These are phyloP conservation scores for Trichothecium roseum DNA, from an alignment of 2,329 filamentous ascomycete species.

Conservation along the genomic window DNA sequence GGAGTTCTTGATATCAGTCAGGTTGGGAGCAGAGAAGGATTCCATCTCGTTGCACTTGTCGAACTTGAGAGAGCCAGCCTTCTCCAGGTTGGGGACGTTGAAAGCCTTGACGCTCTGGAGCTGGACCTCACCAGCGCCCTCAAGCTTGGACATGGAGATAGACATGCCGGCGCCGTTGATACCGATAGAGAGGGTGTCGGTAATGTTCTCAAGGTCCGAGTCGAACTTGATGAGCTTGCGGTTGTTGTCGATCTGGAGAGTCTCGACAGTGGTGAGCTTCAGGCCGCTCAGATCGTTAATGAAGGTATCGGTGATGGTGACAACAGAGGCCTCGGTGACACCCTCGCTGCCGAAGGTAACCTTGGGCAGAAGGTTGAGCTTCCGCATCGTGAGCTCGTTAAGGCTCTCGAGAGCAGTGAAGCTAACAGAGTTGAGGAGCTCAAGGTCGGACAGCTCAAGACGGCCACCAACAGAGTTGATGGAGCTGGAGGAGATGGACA, in stretches of 20 bases:
- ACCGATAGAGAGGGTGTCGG: slow-evolving; percentile 58
- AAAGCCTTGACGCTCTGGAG: slow-evolving; percentile 71
- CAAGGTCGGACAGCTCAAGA: slow-evolving; percentile 62
- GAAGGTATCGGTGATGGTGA: slow-evolving; percentile 79
- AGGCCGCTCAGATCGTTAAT: slow-evolving; percentile 71
- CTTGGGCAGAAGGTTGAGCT: slow-evolving; percentile 49
- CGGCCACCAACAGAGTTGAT: slow-evolving; percentile 56
- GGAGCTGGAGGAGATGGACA: slow-evolving; percentile 48
- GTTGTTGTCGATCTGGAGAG: slow-evolving; percentile 88
- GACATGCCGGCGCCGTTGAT: slow-evolving; percentile 68
- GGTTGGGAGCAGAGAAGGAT: slow-evolving; percentile 53
- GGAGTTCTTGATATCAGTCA: slow-evolving; percentile 50
- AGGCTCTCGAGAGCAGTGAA: slow-evolving; percentile 58
- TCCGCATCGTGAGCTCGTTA: slow-evolving; percentile 57
- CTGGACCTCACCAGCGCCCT: slow-evolving; percentile 37
- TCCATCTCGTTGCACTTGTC: slow-evolving; percentile 63
- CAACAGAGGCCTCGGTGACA: slow-evolving; percentile 55
- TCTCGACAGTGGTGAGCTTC: slow-evolving; percentile 61
- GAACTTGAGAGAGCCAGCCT: slow-evolving; percentile 71
- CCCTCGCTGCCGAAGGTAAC: slow-evolving; percentile 39
- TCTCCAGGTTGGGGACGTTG: slow-evolving; percentile 59
- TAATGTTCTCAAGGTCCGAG: slow-evolving; percentile 70
- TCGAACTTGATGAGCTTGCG: slow-evolving; percentile 62
- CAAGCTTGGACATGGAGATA: slow-evolving; percentile 67
- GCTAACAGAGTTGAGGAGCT: slow-evolving; percentile 56